Percentiles rank a stretch among this genome's conserved stretches.
phyloP scores from a whole-genome alignment of 2,329 filamentous ascomycete species.

The Monosporascus sp. region DNA sequence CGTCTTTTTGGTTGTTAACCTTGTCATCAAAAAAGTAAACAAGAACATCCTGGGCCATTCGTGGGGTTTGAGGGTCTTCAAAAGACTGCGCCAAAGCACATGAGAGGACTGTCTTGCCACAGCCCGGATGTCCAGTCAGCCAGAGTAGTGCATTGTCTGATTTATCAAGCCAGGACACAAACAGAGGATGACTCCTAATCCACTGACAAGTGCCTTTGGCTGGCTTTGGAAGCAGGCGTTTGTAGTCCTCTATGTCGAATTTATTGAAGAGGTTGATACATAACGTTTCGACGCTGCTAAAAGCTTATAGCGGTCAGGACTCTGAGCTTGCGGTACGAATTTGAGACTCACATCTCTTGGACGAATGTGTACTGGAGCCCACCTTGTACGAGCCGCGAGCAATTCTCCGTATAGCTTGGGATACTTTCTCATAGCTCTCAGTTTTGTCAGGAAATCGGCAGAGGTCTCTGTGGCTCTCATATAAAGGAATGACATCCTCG shows the following conservation, averaged over 20 bases:
- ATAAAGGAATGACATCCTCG: conserved; percentile 17
- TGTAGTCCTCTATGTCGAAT: conserved; percentile 26
- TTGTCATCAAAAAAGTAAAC: conserved; percentile 33
- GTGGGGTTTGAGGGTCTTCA: conserved; percentile 5
- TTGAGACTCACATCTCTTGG: background rate
- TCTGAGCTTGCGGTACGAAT: background rate
- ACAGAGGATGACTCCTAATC: conserved; percentile 26
- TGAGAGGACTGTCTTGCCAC: conserved; percentile 33
- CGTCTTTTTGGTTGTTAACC: conserved; percentile 28
- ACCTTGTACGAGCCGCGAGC: conserved; percentile 1
- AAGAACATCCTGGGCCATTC: conserved; percentile 17
- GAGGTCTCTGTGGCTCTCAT: conserved; percentile 21
- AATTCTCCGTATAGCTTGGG: conserved; percentile 13
- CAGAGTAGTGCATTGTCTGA: conserved; percentile 26
- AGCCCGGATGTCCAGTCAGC: conserved; percentile 32
- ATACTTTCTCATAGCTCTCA: conserved; percentile 14
- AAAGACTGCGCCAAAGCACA: conserved; percentile 28
- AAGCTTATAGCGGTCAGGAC: conserved; percentile 15
- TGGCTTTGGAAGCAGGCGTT: conserved; percentile 21
- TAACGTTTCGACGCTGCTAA: conserved; percentile 26
- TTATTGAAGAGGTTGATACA: conserved; percentile 29
- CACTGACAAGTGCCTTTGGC: conserved; percentile 32
- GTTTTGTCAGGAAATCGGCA: conserved; percentile 18
- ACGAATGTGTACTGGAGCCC: background rate
- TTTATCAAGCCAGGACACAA: conserved; percentile 25